A percentile compares a stretch with the other conserved stretches of the same genome.
These are phyloP conservation scores for Termitomyces bulborhizus DNA, from an alignment of 768 basidiomycete genomes.

Conservation along the genomic window DNA sequence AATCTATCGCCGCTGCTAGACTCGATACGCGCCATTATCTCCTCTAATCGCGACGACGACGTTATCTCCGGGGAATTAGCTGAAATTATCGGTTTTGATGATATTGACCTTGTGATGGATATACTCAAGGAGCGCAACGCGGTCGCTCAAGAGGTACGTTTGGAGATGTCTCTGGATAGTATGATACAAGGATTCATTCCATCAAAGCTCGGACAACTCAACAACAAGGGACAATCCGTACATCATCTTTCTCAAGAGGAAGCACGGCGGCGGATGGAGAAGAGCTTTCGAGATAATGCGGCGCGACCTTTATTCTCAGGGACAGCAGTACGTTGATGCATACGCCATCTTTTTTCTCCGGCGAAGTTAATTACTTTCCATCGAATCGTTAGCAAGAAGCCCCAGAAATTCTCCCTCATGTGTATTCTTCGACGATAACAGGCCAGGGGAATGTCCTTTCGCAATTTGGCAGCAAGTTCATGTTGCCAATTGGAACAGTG, in stretches of 20 bases:
- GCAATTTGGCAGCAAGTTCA: slow-evolving; percentile 68
- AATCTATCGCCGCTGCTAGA: slow-evolving; percentile 21
- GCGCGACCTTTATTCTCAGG: slow-evolving; percentile 59
- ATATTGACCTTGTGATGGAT: slow-evolving; percentile 71
- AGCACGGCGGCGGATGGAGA: slow-evolving; percentile 58
- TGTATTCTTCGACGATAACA: slow-evolving; percentile 69
- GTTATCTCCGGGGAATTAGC: slow-evolving; percentile 72
- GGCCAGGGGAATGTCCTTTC: slow-evolving; percentile 62
- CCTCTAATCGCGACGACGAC: slow-evolving; percentile 50
- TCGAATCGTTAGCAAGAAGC: slow-evolving; percentile 35
- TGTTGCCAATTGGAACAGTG: slow-evolving; percentile 78
- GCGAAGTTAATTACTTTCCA: neutral
- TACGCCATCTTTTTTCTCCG: neutral
- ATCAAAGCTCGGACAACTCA: slow-evolving; percentile 3
- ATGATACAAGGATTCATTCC: neutral
- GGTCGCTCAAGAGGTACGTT: slow-evolving; percentile 31
- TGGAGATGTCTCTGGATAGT: neutral
- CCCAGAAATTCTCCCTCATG: slow-evolving; percentile 73
- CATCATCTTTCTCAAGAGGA: slow-evolving; percentile 32
- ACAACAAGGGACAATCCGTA: neutral
- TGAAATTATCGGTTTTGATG: slow-evolving; percentile 80
- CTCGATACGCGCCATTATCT: slow-evolving; percentile 33
- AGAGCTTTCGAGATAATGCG: slow-evolving; percentile 53
- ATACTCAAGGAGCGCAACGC: slow-evolving; percentile 53
- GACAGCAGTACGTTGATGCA: slow-evolving; percentile 35